Conservation (phyloP, 768 basidiomycete genomes). For the Trametes punicea region DNA sequence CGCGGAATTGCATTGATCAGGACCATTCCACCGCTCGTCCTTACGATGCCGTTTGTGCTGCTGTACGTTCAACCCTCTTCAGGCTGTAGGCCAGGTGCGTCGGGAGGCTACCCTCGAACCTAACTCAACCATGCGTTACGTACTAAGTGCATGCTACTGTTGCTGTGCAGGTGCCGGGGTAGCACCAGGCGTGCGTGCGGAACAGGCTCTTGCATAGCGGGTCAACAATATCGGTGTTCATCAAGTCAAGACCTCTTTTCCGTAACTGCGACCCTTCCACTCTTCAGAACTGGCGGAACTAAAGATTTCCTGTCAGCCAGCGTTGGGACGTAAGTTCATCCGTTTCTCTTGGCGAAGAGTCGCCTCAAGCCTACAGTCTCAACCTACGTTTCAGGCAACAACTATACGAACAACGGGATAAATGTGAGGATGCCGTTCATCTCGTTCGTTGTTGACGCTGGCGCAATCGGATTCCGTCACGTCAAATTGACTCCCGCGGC, state of each 20-base stretch:
- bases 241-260: background rate
- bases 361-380: background rate
- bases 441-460: slow-evolving; percentile 17
- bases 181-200: slow-evolving; percentile 23
- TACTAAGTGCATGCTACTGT: background rate
- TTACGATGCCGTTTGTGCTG: too few relatives aligned
- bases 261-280: background rate
- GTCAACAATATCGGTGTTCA: slow-evolving; percentile 24
- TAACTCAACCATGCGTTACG: background rate
- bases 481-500: background rate
- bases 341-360: background rate
- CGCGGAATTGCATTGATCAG: slow-evolving; percentile 3
- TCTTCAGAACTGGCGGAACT: background rate
- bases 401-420: slow-evolving; percentile 26
- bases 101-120: background rate
- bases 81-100: slow-evolving; percentile 21
- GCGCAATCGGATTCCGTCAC: background rate
- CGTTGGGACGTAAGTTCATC: slow-evolving; percentile 20
- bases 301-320: slow-evolving; percentile 25
- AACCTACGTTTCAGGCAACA: slow-evolving; percentile 17
- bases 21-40: too few relatives aligned
- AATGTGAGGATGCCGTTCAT: slow-evolving; percentile 25
- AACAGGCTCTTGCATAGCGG: slow-evolving; percentile 23
- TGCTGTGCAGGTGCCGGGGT: slow-evolving; percentile 22
- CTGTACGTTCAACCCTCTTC: too few relatives aligned